Evolutionary conservation across 352 stramenopile species (phyloP), one percentile per base, ranked within the genome.

Genomic region (Phytopythium litorale): DNA sequence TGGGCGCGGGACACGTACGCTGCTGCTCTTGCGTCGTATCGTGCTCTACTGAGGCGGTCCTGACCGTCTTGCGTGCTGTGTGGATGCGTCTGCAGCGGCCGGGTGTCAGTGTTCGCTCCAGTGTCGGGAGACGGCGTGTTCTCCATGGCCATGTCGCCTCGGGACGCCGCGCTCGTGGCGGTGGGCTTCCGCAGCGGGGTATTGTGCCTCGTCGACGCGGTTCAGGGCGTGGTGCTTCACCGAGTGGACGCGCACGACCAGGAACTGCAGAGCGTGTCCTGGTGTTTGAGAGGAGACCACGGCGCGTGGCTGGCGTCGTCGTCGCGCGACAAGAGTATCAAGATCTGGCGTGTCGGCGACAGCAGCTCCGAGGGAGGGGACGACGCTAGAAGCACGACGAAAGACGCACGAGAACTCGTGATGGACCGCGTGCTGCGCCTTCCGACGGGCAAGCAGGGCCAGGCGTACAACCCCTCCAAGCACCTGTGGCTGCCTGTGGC

Each of bases 401-500:
- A 6, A 4, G 1, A 4, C 9, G 2, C 42, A 18, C 42, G 30
- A 19, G 28, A 21, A 11, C 64, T 70, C 2, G 43, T 35, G 2
- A 38, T 84, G 35, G 57, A 78, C 7, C 70, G 78, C 18, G 56
- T 74, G 28, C 58, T 84, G 15, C 64, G 71, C 23, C 65, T 91
- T 15, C 84, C 81, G n/a, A 87, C 79, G n/a, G 62, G 70, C 18
- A 88, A 91, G 52, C 78, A 89, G 38, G 67, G 71, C 1, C 73
- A 85, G 42, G 87, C 79, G 8, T 79, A 78, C 58, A 83, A 72
- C n/a, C 81, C 91, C 43, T 68, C 79, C 8, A 87, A 86, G 37
- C 80, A 87, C 1, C 67, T 93, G 15, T 93, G 84, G 84, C 56
- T 93, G 13, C 81, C 81, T 8, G 65, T 90, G n/a, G 74, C 77